Evolutionary conservation across 1,139 yeast genomes (phyloP).

Genomic region (Suhomyces anneliseae): DNA sequence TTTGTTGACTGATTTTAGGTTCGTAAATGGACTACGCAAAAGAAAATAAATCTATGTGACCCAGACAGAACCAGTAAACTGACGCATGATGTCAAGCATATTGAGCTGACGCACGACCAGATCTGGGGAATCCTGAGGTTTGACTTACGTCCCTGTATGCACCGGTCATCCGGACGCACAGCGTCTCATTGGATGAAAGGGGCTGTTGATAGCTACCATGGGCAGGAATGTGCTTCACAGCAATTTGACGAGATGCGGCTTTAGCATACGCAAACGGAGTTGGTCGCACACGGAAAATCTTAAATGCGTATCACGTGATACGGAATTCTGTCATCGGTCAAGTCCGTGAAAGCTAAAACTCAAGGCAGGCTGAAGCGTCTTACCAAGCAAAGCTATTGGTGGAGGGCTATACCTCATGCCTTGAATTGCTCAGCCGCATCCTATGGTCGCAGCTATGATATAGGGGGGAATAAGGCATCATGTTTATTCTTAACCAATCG

Average conservation of each 20-base stretch:
- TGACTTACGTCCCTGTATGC: not conserved
- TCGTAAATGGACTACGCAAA: conserved; percentile 1
- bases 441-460: too few relatives aligned
- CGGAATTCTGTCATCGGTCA: not conserved
- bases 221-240: not conserved
- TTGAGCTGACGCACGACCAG: not conserved
- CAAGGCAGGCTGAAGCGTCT: too few relatives aligned
- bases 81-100: not conserved
- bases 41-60: not conserved
- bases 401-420: too few relatives aligned
- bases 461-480: too few relatives aligned
- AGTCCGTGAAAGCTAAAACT: not conserved
- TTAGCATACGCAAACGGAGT: not conserved
- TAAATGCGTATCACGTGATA: not conserved
- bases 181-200: not conserved
- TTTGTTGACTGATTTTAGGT: not conserved
- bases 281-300: not conserved
- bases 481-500: too few relatives aligned
- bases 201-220: not conserved
- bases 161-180: too few relatives aligned
- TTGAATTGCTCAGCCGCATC: too few relatives aligned
- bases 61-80: not conserved
- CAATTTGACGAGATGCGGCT: not conserved
- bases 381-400: too few relatives aligned
- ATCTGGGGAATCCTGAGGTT: not conserved